Percentiles rank a stretch among this genome's conserved stretches.
Evolutionary conservation across 2,329 filamentous ascomycete species (phyloP).

Genomic region (Diaporthe amygdali): DNA sequence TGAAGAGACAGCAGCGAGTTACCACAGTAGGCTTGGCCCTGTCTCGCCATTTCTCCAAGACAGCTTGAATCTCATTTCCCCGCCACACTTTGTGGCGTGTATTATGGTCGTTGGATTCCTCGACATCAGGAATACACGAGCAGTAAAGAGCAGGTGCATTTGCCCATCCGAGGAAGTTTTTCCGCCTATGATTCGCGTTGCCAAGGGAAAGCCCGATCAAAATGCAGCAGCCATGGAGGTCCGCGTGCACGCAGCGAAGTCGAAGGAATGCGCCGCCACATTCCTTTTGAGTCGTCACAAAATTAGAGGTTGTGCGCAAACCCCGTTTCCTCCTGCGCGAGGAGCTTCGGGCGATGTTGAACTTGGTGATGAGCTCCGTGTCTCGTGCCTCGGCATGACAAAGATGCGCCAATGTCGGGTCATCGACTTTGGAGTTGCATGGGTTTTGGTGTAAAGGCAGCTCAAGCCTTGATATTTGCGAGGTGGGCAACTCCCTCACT

Average conservation of each 20-base stretch:
- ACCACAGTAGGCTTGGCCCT: background rate
- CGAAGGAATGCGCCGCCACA: background rate
- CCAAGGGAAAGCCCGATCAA: background rate
- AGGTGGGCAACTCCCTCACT: background rate
- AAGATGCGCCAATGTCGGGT: background rate
- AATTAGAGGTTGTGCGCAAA: background rate
- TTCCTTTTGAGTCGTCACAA: background rate
- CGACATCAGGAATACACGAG: background rate
- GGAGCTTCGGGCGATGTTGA: background rate
- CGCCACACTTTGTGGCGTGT: constrained; percentile 1
- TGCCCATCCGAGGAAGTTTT: constrained; percentile 1
- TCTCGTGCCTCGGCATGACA: background rate
- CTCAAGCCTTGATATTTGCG: background rate
- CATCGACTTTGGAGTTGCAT: background rate
- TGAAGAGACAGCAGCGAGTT: background rate
- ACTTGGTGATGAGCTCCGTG: background rate
- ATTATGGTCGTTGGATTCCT: background rate
- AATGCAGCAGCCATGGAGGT: background rate
- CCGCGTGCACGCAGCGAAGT: background rate
- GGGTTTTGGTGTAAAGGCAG: background rate
- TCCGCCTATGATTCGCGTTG: constrained; percentile 20
- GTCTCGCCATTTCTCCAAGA: constrained; percentile 1
- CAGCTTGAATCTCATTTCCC: constrained; percentile 2
- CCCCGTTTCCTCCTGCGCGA: background rate
- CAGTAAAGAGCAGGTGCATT: background rate